Conservation (phyloP, 768 basidiomycete genomes). For the Butyriboletus loyo region DNA sequence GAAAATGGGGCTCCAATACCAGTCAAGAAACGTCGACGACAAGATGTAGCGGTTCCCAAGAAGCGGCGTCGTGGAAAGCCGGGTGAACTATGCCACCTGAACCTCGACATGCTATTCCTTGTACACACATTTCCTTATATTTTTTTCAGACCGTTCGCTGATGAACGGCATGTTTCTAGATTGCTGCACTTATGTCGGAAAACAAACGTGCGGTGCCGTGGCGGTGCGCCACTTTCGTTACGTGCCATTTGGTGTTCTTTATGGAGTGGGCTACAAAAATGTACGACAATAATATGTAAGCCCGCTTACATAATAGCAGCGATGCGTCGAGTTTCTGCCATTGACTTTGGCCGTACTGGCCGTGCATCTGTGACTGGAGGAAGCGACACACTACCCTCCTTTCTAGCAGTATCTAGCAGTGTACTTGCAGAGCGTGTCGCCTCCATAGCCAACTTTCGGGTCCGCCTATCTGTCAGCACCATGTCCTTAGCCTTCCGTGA, state of each 20-base stretch:
- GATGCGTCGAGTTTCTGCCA: not conserved
- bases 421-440: not conserved
- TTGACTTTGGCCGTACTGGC: not conserved
- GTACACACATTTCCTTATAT: not conserved
- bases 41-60: not conserved
- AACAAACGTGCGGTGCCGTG: no score
- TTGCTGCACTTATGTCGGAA: no score
- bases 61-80: not conserved
- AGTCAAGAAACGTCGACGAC: not conserved
- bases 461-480: not conserved
- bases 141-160: not conserved
- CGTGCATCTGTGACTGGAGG: not conserved
- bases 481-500: not conserved
- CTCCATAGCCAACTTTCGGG: not conserved
- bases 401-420: not conserved
- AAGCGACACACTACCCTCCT: not conserved
- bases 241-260: no score
- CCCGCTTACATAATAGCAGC: not conserved
- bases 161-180: slow-evolving; percentile 20
- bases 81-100: slow-evolving; percentile 3
- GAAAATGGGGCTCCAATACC: not conserved
- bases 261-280: not conserved
- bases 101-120: slow-evolving; percentile 20
- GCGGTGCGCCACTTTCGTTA: no score
- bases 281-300: not conserved